Base-by-base conservation (phyloP, 352 stramenopile species). In the Globisporangium paroecandrum region DNA sequence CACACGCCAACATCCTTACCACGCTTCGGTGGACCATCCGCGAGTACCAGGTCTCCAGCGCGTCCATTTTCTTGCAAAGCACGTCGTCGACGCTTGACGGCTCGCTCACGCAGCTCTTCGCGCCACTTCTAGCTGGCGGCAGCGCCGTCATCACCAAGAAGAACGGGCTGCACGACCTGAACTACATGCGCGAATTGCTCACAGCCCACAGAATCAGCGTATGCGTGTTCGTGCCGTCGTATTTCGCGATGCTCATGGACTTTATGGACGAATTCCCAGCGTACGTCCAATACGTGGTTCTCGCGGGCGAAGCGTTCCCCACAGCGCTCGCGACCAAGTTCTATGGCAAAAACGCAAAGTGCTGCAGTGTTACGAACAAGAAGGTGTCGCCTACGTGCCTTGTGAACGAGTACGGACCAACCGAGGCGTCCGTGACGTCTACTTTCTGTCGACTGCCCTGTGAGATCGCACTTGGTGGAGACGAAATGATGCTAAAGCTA, bases 31-130 rank as follows among this genome's bases (percentile, higher is more conserved):
- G 79, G 79, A 91, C 70, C 15, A 76, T 87, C 24, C 74, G 73
- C 1, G 81, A 81, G 24, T 96, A 96, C 71, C 61, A 66, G 10
- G 77, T 80, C 32, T 69, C 68, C n/a, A 63, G 68, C 3, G 76
- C 75, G 38, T 79, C 91, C 65, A 66, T 87, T 10, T 85, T 90
- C 13, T 82, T 89, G 3, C 78, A 93, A 43, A 91, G 73, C 71
- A 89, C 79, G 25, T 82, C 81, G 2, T 77, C 75, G 8, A 89
- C 81, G 4, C 64, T 89, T 10, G 81, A 87, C 43, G 79, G 79
- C 7, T 89, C 79, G 43, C 66, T 89, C 2, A 87, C 81, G 3
- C 81, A 89, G 38, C 77, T 89, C 13, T 84, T 87, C 36, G 79
- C 81, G 15, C 77, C 81, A 22, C 70, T 87, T 10, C 55, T 86